phyloP scores from a whole-genome alignment of 306 rosid species.

The Pyrus betulifolia region DNA sequence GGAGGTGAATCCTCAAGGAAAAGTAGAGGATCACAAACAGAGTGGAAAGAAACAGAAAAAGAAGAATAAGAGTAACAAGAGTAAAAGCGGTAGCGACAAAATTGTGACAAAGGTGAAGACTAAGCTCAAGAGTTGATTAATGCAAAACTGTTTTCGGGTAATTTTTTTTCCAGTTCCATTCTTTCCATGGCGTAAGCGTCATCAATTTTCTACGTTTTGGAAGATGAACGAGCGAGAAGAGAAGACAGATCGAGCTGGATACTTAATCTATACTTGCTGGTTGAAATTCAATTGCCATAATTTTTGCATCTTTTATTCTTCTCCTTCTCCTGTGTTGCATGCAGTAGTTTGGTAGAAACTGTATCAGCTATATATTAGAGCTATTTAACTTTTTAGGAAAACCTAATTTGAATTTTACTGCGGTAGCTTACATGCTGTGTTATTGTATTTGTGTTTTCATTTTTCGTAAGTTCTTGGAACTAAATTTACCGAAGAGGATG shows the following conservation, averaged over 20 bases:
- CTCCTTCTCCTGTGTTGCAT: not conserved
- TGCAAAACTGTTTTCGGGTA: not conserved
- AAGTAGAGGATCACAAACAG: conserved; percentile 23
- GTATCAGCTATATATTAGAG: not conserved
- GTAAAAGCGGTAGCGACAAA: conserved; percentile 28
- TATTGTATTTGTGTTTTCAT: no score
- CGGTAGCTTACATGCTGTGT: no score
- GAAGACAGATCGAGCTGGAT: not conserved
- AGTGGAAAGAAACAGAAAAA: conserved; percentile 38
- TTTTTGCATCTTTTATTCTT: not conserved
- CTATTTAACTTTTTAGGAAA: no score
- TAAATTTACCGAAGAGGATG: no score
- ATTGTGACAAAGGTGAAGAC: conserved; percentile 31
- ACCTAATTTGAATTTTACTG: not conserved
- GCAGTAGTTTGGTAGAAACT: not conserved
- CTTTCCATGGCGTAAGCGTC: not conserved
- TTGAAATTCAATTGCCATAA: not conserved
- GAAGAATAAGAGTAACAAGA: conserved; percentile 23
- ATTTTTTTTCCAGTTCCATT: not conserved
- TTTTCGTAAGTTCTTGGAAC: no score
- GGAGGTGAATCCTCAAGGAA: conserved; percentile 66
- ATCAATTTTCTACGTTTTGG: not conserved
- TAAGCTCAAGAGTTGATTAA: not conserved
- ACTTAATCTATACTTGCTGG: not conserved
- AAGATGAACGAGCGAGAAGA: not conserved